These are phyloP conservation scores for Wickerhamiella occidentalis DNA, from an alignment of 805 yeast species.

Conservation along the genomic window DNA sequence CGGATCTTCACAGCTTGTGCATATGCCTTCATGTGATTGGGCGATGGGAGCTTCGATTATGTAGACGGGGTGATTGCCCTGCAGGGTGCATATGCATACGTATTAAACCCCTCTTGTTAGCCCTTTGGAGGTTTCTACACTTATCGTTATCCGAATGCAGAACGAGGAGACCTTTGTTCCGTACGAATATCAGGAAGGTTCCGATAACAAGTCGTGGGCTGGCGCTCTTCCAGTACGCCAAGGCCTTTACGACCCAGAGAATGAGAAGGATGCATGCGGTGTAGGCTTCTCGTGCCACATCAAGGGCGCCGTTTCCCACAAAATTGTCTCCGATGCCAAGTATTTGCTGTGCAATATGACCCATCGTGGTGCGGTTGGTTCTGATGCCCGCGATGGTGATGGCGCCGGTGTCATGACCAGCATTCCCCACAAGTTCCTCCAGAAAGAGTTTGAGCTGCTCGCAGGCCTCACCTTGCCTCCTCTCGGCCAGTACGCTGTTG, in stretches of 20 bases:
- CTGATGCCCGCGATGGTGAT: conserved; percentile 94
- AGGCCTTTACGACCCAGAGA: conserved; percentile 88
- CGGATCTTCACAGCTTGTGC: background rate
- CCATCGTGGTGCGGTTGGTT: conserved; percentile 95
- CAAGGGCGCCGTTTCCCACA: conserved; percentile 78
- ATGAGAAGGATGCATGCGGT: conserved; percentile 96
- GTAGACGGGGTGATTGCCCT: conserved; percentile 3
- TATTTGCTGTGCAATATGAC: conserved; percentile 91
- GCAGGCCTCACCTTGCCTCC: conserved; percentile 58
- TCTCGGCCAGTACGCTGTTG: conserved; percentile 84
- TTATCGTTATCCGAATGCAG: background rate
- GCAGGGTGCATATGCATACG: conserved; percentile 8
- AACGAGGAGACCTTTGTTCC: conserved; percentile 22
- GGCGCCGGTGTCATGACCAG: conserved; percentile 97
- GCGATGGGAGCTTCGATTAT: conserved; percentile 6
- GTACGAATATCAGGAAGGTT: conserved; percentile 60
- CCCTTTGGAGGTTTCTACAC: background rate
- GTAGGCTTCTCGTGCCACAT: conserved; percentile 95
- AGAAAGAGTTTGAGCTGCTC: conserved; percentile 67
- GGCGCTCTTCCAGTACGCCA: conserved; percentile 70
- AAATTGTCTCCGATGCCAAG: conserved; percentile 80
- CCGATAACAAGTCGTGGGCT: conserved; percentile 85
- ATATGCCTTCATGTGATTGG: conserved; percentile 5
- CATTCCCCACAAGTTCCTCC: conserved; percentile 78
- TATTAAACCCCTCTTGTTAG: background rate